Evolutionary conservation across 1,284 basidiomycete species (phyloP), one percentile per base, ranked within the genome.

Genomic region (Caloboletus firmus): DNA sequence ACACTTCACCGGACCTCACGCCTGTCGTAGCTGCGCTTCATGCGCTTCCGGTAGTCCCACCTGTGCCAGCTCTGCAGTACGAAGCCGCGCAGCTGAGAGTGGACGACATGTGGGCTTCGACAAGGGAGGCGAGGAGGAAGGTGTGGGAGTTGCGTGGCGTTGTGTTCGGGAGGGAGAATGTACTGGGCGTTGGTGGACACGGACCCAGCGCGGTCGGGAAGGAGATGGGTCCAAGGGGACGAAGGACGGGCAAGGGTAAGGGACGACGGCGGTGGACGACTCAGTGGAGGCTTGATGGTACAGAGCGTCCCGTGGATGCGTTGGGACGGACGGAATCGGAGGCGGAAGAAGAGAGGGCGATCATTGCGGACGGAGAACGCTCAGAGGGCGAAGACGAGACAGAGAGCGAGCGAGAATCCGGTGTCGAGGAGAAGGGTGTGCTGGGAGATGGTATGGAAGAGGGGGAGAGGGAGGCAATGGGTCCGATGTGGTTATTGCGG

Each of bases 281-380:
- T 55, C 87, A 91, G 66, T 83, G 84, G 82, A 83, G 79, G 54
- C 68, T 89, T 36, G 84, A 85, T 61, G 87, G 86, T 7, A 62
- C 66, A 35, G 78, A 80, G 65, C 72, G 80, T 43, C 66, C 84
- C 1, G 87, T 91, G 45, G 88, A 91, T 67, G 68, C 73, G 35
- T 64, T 81, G 40, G 88, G 89, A 13, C 73, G 87, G 44, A 90
- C 86, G 52, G 87, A 88, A 72, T 83, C 80, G 56, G 88, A 91
- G 69, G 87, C 77, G 22, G 85, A 85, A 62, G 88, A 90, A 59
- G 89, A 91, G 66, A 72, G 70, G 39, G 72, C 63, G 47, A 68
- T 62, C 15, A 53, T 56, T 48, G 60, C 58, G 18, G 65, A 63
- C 11, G 61, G 54, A 8, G 65, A 68, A 20, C 65, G 49, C 10